Evolutionary conservation across 2,329 filamentous ascomycete species (phyloP), one percentile per base, ranked within the genome.

Genomic region (Anthostomella pinea): DNA sequence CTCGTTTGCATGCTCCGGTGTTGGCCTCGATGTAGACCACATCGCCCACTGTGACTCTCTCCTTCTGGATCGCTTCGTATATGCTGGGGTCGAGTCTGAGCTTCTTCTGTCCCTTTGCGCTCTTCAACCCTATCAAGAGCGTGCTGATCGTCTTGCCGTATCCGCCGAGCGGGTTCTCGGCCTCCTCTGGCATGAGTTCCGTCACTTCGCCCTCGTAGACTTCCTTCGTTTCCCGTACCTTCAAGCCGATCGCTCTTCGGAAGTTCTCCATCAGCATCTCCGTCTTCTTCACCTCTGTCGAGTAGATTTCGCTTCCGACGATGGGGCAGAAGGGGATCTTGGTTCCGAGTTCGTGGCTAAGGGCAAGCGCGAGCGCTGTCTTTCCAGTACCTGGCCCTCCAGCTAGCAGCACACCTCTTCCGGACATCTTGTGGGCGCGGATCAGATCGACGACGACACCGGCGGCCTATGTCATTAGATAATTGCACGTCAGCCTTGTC

Each of bases 181-280:
- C 87, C 74, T 98, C 93, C 68, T 98, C 93, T 24, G 93, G 93
- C 20, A 91, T 95, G 52, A 98, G 80, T 66, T 98, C 93, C 50
- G 88, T 96, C 38, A 98, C 93, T 68, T 98, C 93, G 60, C 93
- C 93, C 69, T 98, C 93, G 68, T 97, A 98, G 41, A 98, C 91
- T 68, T 98, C 93, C 68, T 98, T 98, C 34, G 91, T 96, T 74
- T 98, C 93, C 57, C 93, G 88, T 51, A 98, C 93, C 60, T 95
- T 90, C 51, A 98, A 76, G 21, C 91, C 93, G 64, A 98, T 98
- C 41, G 93, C 93, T 60, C 93, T 78, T 62, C 93, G 80, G 66
- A 98, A 98, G 71, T 97, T 97, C 75, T 98, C 93, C 93, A 97
- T 97, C 61, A 98, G 71, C 51, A 95, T 85, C 67, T 98, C 93